phyloP scores from a whole-genome alignment of 306 rosid genomes.

The Glycyrrhiza uralensis region DNA sequence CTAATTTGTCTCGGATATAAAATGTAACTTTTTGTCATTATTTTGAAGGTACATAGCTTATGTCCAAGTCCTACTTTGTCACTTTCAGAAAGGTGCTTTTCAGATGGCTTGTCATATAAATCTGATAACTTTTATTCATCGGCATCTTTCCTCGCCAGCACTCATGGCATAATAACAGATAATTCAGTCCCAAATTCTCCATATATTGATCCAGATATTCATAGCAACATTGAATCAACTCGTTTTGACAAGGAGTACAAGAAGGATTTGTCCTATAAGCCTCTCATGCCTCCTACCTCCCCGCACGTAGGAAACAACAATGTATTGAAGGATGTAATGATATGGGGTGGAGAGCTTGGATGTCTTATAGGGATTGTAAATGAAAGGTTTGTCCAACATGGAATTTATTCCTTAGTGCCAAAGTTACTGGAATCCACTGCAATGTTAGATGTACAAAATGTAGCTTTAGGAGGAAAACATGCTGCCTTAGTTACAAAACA shows the following conservation, averaged over 20 bases:
- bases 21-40: conserved; percentile 23
- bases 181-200: conserved; percentile 57
- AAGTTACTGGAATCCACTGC: conserved; percentile 65
- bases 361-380: conserved; percentile 43
- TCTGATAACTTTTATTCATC: conserved; percentile 51
- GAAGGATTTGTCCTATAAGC: conserved; percentile 33
- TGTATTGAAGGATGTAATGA: conserved; percentile 70
- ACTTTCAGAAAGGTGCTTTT: conserved; percentile 71
- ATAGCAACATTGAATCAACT: conserved; percentile 33
- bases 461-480: conserved; percentile 80
- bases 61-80: conserved; percentile 79
- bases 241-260: conserved; percentile 27
- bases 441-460: conserved; percentile 60
- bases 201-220: conserved; percentile 38
- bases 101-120: conserved; percentile 72
- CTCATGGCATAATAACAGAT: conserved; percentile 32
- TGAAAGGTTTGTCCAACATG: conserved; percentile 35
- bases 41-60: conserved; percentile 66
- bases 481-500: conserved; percentile 74
- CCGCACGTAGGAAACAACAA: conserved; percentile 43
- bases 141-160: conserved; percentile 40
- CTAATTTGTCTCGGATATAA: neutral
- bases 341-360: conserved; percentile 80
- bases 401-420: conserved; percentile 55
- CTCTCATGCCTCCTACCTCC: conserved; percentile 35